Evolutionary conservation across 129 eudicot genomes (phyloP), one percentile per base, ranked within the genome.

Genomic region (Flaveria trinervia): DNA sequence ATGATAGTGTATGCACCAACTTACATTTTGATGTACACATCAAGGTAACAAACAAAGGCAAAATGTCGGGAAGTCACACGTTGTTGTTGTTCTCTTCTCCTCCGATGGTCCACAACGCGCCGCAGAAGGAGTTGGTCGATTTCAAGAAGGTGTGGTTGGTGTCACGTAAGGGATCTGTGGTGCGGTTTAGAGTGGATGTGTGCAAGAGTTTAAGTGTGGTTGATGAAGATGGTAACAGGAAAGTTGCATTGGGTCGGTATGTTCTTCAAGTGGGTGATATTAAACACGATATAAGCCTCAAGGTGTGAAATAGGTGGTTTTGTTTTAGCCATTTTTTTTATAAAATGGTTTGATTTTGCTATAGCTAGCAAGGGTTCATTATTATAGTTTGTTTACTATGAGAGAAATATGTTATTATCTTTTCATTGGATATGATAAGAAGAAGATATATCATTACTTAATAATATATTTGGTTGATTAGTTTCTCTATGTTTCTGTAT

Each of bases 41-140:
- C 11, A 77, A 14, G 20, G 82, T 85, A 55, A 69, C 72, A 43
- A 85, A 85, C 39, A 23, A 15, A 1, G 88, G 88, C 36, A 69
- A 61, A 9, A 61, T 70, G 60, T 64, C 75, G 0, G 86, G 88
- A 74, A 60, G 81, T 54, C 88, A 85, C 12, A 70, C 73, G 1
- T 70, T 85, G 69, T 70, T 85, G 66, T 9, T 81, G 61, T 81
- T 85, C 12, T 66, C 84, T 1, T 66, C 84, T 28, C 84, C 84
- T 6, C 79, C 79, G 39, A 70, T 18, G 60, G 30, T 80, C 10
- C 22, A 52, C 73, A 80, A 74, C 1, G 61, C 84, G 14, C 80
- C 84, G 0, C 25, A 30, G 45, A 80, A 66, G 9, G 64, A 73
- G 50, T 80, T 80, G 75, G 18, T 80, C 8, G 84, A 80, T 73